Evolutionary conservation across 228 moss, liverwort and hornwort genomes (phyloP), one percentile per base, ranked within the genome.

Genomic region (Sphagnum magellanicum): DNA sequence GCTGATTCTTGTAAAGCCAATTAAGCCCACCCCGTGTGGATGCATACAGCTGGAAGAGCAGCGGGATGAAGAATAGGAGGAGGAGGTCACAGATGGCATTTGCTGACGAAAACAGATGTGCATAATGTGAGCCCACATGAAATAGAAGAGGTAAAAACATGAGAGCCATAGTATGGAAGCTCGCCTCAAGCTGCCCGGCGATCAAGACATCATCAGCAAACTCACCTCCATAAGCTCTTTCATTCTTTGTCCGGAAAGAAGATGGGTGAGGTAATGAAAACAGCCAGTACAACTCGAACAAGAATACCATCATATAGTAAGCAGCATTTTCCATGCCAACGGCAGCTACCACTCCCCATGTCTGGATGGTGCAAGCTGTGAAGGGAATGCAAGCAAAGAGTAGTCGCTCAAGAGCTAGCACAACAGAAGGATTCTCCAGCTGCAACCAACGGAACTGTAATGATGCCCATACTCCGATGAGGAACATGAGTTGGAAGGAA

Each of bases 361-460:
- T 93, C 75, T 93, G 92, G 48, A 98, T 75, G 10, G 98, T 86
- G 11, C 90, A 79, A 59, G 83, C 89, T 52, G 92, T 78, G 67
- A 93, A 90, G 7, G 98, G 98, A 60, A 86, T 62, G 71, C 94
- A 90, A 47, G 98, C 94, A 72, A 98, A 93, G 61, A 98, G 70
- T 50, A 98, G 73, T n/a, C 98, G 75, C 75, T 98, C 98, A 76
- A 98, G 66, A n/a, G 93, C 82, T 74, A 94, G 73, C 9, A 98
- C 94, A 60, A 94, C 94, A 4, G 89, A 77, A 0, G 98, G 98
- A 72, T 98, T 89, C 83, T 98, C 98, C 72, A 98, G 94, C 76
- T 98, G 98, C 81, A 98, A 84, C 94, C 98, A 98, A 5, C 87
- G 85, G 59, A 93, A 98, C 75, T 98, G 98, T 70, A 98, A 55